Percentiles rank a stretch among this genome's conserved stretches.
phyloP scores from a whole-genome alignment of 148 eudicot species.

The Heliamphora exappendiculata region DNA sequence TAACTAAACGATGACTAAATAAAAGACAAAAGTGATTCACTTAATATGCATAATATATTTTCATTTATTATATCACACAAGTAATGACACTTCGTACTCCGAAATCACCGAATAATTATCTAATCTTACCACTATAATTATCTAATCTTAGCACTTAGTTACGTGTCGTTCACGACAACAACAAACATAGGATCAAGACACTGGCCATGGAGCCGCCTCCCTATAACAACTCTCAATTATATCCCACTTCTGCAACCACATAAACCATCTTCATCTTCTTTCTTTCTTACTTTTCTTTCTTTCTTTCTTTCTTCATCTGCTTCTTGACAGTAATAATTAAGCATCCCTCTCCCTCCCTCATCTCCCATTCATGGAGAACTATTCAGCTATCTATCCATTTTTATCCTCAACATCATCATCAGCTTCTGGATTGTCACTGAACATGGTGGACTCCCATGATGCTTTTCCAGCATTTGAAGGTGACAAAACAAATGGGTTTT shows the following conservation, averaged over 20 bases:
- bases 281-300: too few species aligned
- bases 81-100: too few species aligned
- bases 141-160: too few species aligned
- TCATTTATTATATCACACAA: too few species aligned
- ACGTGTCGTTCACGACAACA: slow-evolving; percentile 10
- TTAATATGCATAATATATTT: too few species aligned
- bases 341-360: neutral
- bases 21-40: too few species aligned
- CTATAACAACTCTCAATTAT: neutral
- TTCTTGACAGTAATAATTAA: neutral
- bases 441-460: neutral
- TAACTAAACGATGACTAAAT: too few species aligned
- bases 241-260: neutral
- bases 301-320: neutral
- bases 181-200: neutral
- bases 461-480: too few species aligned
- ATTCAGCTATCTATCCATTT: slow-evolving; percentile 2
- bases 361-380: slow-evolving; percentile 14
- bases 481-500: slow-evolving; percentile 5
- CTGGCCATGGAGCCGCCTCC: slow-evolving; percentile 7
- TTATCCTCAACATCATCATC: slow-evolving; percentile 15
- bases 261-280: too few species aligned
- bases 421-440: neutral
- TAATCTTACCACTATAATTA: too few species aligned
- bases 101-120: too few species aligned